Evolutionary conservation across 176 grass and related monocot genomes (phyloP).

Genomic region (Eragrostis curvula): DNA sequence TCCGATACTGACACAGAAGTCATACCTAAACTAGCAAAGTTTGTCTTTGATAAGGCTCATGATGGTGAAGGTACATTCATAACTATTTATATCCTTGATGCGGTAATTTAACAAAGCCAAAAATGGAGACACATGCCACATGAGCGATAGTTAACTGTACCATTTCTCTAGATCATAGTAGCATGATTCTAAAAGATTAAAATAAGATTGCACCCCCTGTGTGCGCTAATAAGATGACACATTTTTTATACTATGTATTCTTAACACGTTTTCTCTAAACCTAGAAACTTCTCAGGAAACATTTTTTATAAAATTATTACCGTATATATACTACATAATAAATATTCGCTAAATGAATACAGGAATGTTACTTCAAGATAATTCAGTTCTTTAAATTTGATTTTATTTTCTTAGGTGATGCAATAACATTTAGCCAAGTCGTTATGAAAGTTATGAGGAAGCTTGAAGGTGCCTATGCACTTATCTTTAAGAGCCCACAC

Average conservation of each 20-base stretch:
- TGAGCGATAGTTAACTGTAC: neutral
- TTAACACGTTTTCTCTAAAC: neutral
- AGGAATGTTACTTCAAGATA: too few relatives aligned
- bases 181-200: neutral
- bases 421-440: slow-evolving; percentile 82
- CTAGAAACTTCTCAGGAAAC: slow-evolving; percentile 8
- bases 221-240: too few relatives aligned
- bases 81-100: neutral
- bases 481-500: slow-evolving; percentile 95
- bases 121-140: too few relatives aligned
- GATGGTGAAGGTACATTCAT: slow-evolving; percentile 42
- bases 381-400: too few relatives aligned
- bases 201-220: too few relatives aligned
- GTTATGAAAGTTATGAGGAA: slow-evolving; percentile 96
- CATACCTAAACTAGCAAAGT: slow-evolving; percentile 94
- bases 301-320: neutral
- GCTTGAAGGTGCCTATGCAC: slow-evolving; percentile 93
- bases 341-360: too few relatives aligned
- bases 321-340: neutral
- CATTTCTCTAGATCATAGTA: neutral
- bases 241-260: neutral
- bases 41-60: slow-evolving; percentile 86
- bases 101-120: too few relatives aligned
- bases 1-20: slow-evolving; percentile 98
- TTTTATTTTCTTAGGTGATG: slow-evolving; percentile 52